Evolutionary conservation across 805 yeast genomes (phyloP).

Genomic region (Tetrapisispora fleetii): DNA sequence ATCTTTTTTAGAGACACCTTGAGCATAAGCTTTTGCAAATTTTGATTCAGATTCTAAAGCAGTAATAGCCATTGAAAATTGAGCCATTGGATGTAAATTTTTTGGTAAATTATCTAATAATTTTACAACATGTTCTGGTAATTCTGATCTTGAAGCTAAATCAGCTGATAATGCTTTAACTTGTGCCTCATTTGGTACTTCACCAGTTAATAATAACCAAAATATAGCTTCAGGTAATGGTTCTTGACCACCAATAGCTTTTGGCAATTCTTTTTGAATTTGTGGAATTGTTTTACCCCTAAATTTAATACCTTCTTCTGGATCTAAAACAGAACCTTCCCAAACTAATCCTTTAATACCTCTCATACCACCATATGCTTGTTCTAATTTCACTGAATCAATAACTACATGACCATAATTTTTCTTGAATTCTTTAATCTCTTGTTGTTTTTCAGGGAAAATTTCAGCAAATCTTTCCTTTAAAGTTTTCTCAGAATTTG

Average conservation of each 20-base stretch:
- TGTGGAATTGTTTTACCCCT: constrained; percentile 80
- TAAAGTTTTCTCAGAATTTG: constrained; percentile 45
- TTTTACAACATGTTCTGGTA: constrained; percentile 70
- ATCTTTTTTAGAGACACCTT: constrained; percentile 72
- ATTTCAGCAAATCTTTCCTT: constrained; percentile 91
- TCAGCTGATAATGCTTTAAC: constrained; percentile 63
- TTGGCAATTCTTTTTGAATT: constrained; percentile 63
- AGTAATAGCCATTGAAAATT: constrained; percentile 71
- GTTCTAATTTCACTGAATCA: constrained; percentile 67
- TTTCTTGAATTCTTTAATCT: constrained; percentile 71
- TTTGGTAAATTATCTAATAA: constrained; percentile 66
- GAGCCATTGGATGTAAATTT: constrained; percentile 82
- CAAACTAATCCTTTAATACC: constrained; percentile 79
- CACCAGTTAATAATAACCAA: constrained; percentile 78
- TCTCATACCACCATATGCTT: constrained; percentile 88
- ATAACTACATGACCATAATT: constrained; percentile 72
- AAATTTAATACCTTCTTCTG: constrained; percentile 79
- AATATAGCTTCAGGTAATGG: constrained; percentile 72
- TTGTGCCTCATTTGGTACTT: constrained; percentile 66
- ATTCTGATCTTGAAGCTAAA: constrained; percentile 65
- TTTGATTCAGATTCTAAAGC: constrained; percentile 77
- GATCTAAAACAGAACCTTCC: constrained; percentile 83
- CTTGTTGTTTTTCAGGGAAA: constrained; percentile 85
- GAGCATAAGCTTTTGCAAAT: constrained; percentile 76
- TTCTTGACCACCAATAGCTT: constrained; percentile 48